Evolutionary conservation across 1,139 yeast genomes (phyloP).

Genomic region (Pichia sp.): DNA sequence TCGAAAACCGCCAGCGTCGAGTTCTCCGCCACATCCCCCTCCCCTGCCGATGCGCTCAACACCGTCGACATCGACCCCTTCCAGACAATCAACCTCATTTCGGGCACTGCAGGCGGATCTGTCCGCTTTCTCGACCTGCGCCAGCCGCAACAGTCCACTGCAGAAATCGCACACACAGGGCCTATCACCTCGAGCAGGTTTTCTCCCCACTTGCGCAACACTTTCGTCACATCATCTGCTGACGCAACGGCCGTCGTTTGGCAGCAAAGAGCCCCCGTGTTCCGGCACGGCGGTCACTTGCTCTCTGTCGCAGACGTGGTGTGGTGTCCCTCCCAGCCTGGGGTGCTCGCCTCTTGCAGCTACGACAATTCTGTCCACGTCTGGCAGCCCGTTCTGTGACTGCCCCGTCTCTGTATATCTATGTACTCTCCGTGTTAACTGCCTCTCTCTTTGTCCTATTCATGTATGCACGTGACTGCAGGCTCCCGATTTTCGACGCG

Average conservation of each 20-base stretch:
- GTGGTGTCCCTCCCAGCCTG: constrained; percentile 79
- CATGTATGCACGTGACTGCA: not conserved
- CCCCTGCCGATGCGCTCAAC: constrained; percentile 40
- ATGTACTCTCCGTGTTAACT: not conserved
- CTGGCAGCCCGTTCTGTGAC: constrained; percentile 56
- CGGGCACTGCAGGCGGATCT: constrained; percentile 15
- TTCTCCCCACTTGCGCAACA: constrained; percentile 60
- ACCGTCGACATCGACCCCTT: constrained; percentile 41
- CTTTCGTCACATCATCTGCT: constrained; percentile 68
- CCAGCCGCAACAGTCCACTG: not conserved
- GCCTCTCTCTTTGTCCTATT: not conserved
- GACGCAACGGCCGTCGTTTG: constrained; percentile 71
- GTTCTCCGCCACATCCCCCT: not conserved
- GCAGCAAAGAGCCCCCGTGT: constrained; percentile 51
- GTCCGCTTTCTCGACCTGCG: constrained; percentile 13
- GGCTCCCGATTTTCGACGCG: not conserved
- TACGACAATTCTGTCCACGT: constrained; percentile 86
- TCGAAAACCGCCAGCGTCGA: constrained; percentile 11
- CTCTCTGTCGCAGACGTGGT: constrained; percentile 79
- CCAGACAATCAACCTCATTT: constrained; percentile 16
- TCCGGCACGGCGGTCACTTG: constrained; percentile 89
- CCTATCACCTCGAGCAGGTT: constrained; percentile 71
- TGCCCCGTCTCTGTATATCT: not conserved
- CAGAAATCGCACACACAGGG: constrained; percentile 42
- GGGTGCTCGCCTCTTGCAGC: constrained; percentile 79